Conservation (phyloP, 2,329 filamentous ascomycete species). For the Pyricularia pennisetigena region DNA sequence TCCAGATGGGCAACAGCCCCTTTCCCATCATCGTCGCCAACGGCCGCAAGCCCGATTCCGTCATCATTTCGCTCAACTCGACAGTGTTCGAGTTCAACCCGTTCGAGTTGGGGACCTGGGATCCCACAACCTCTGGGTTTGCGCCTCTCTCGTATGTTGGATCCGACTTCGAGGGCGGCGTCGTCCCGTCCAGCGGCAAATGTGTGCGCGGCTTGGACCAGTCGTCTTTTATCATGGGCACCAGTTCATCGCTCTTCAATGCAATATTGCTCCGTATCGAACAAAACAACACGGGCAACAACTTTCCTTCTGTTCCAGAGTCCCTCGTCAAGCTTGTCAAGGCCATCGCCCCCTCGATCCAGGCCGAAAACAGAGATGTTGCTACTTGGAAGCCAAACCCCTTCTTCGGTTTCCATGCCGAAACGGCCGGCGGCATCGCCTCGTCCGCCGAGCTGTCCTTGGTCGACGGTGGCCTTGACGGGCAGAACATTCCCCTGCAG, state of each 20-base stretch:
- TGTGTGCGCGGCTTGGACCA: slow-evolving; percentile 80
- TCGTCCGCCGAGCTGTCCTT: slow-evolving; percentile 28
- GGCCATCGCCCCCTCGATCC: slow-evolving; percentile 43
- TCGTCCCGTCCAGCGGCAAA: slow-evolving; percentile 36
- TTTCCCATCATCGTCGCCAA: slow-evolving; percentile 41
- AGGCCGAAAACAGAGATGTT: slow-evolving; percentile 36
- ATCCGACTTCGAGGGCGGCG: slow-evolving; percentile 44
- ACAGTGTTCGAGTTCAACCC: slow-evolving; percentile 57
- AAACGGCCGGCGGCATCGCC: slow-evolving; percentile 24
- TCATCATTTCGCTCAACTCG: slow-evolving; percentile 39
- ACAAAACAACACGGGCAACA: slow-evolving; percentile 36
- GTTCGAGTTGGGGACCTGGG: slow-evolving; percentile 57
- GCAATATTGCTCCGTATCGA: slow-evolving; percentile 48
- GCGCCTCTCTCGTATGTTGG: slow-evolving; percentile 50
- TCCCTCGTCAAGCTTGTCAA: slow-evolving; percentile 41
- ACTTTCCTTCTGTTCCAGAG: slow-evolving; percentile 27
- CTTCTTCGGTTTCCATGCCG: slow-evolving; percentile 40
- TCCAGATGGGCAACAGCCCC: slow-evolving; percentile 30
- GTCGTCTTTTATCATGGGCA: slow-evolving; percentile 75
- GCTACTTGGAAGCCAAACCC: slow-evolving; percentile 51
- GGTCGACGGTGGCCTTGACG: slow-evolving; percentile 38
- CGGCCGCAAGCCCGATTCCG: slow-evolving; percentile 32
- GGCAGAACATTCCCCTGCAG: slow-evolving; percentile 41
- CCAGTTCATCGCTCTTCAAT: slow-evolving; percentile 79
- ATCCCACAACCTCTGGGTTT: slow-evolving; percentile 49